phyloP scores from a whole-genome alignment of 139 green algal genomes.

The Chlorella sp. region DNA sequence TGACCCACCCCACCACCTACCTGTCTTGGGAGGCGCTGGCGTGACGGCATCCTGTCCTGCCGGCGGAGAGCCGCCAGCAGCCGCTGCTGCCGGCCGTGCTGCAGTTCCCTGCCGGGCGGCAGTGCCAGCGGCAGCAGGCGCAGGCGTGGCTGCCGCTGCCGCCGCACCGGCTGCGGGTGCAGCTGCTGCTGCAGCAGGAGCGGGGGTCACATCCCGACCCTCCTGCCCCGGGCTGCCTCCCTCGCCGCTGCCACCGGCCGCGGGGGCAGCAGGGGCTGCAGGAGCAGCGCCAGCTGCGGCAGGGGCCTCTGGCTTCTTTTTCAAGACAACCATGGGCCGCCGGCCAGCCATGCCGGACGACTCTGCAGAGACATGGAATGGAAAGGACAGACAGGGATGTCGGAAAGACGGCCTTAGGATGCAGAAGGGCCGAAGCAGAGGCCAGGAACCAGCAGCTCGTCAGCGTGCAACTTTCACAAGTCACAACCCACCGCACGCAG shows the following conservation, averaged over 20 bases:
- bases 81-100: not conserved
- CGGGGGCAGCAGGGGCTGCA: not conserved
- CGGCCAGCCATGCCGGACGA: not conserved
- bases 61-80: constrained; percentile 4
- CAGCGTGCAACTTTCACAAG: too few species aligned
- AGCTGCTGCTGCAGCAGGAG: not conserved
- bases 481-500: too few species aligned
- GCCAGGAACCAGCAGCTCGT: too few species aligned
- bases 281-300: not conserved
- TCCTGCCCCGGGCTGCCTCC: not conserved
- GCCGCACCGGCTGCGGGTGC: not conserved
- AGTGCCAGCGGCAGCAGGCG: not conserved
- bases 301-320: constrained; percentile 21
- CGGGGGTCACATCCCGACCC: not conserved
- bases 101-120: not conserved
- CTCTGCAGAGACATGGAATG: constrained; percentile 5
- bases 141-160: not conserved
- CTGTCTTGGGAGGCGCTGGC: constrained; percentile 16
- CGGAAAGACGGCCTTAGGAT: not conserved
- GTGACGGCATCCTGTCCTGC: not conserved
- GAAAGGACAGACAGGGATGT: not conserved
- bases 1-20: not conserved
- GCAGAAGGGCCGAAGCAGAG: not conserved
- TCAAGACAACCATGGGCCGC: constrained; percentile 29
- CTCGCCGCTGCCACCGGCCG: not conserved